Evolutionary conservation across 306 rosid species (phyloP).

Genomic region (Vigna reflexopilosa): DNA sequence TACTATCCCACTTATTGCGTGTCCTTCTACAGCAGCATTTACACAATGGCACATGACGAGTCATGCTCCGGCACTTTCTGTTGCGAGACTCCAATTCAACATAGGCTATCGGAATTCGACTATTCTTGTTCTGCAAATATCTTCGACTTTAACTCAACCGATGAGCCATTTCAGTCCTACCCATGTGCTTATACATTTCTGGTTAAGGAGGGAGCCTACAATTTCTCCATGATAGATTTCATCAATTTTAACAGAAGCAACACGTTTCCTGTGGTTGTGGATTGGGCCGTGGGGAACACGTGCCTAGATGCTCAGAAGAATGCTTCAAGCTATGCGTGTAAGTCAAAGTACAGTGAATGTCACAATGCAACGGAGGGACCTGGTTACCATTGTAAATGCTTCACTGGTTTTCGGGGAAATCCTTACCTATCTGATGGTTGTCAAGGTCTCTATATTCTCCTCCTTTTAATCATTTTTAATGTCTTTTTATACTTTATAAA

Average conservation of each 20-base stretch:
- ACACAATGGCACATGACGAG: neutral
- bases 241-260: neutral
- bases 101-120: neutral
- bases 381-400: slow-evolving; percentile 50
- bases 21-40: neutral
- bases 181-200: slow-evolving; percentile 48
- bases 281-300: slow-evolving; percentile 45
- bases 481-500: neutral
- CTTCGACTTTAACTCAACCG: fast-evolving
- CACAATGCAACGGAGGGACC: neutral
- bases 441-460: neutral
- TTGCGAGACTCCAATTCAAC: neutral
- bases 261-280: slow-evolving; percentile 24
- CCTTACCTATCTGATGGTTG: slow-evolving; percentile 24
- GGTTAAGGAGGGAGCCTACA: slow-evolving; percentile 8
- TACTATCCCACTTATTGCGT: neutral
- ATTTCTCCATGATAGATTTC: neutral
- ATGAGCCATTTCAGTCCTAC: too few relatives aligned
- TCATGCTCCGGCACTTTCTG: neutral
- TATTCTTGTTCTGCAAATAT: neutral
- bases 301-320: neutral
- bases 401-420: slow-evolving; percentile 1
- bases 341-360: neutral
- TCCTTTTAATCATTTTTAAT: neutral
- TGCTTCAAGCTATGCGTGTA: slow-evolving; percentile 28